Evolutionary conservation across 352 stramenopile species (phyloP).

Genomic region (Globisporangium middletonii): DNA sequence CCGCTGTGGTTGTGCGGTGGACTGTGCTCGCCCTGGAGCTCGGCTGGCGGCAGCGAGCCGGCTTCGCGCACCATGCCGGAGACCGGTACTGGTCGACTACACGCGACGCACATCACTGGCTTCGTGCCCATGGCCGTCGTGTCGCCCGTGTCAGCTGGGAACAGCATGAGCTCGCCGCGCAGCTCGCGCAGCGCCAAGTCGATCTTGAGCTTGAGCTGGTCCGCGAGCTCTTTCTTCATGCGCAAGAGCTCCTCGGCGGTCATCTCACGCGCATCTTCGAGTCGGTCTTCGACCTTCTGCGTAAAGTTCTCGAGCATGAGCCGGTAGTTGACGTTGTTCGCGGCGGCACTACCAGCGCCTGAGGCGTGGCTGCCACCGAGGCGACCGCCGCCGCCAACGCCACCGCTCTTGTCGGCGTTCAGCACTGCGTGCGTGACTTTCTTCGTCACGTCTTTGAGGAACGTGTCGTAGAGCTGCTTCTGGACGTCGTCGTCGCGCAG

Average conservation of each 20-base stretch:
- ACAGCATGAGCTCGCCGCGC: slow-evolving; percentile 58
- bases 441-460: slow-evolving; percentile 73
- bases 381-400: slow-evolving; percentile 4
- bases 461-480: slow-evolving; percentile 62
- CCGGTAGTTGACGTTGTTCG: slow-evolving; percentile 56
- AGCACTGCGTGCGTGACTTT: slow-evolving; percentile 60
- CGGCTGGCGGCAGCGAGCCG: slow-evolving; percentile 35
- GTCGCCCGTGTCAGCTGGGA: slow-evolving; percentile 39
- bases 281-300: slow-evolving; percentile 59
- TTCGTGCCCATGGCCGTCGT: slow-evolving; percentile 76
- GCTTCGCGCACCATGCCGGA: slow-evolving; percentile 47
- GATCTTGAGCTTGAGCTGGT: slow-evolving; percentile 52
- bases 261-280: slow-evolving; percentile 56
- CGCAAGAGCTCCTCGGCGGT: slow-evolving; percentile 57
- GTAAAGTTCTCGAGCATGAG: slow-evolving; percentile 70
- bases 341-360: slow-evolving; percentile 17
- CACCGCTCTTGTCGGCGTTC: slow-evolving; percentile 34
- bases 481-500: slow-evolving; percentile 32
- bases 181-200: slow-evolving; percentile 55
- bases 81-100: slow-evolving; percentile 67
- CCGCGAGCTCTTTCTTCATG: slow-evolving; percentile 57
- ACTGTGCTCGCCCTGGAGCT: slow-evolving; percentile 22
- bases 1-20: slow-evolving; percentile 11
- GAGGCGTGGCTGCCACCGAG: background rate
- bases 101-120: slow-evolving; percentile 78